A percentile compares a stretch with the other conserved stretches of the same genome.
These are phyloP conservation scores for Populus ilicifolia DNA, from an alignment of 345 rosid species.

Conservation along the genomic window DNA sequence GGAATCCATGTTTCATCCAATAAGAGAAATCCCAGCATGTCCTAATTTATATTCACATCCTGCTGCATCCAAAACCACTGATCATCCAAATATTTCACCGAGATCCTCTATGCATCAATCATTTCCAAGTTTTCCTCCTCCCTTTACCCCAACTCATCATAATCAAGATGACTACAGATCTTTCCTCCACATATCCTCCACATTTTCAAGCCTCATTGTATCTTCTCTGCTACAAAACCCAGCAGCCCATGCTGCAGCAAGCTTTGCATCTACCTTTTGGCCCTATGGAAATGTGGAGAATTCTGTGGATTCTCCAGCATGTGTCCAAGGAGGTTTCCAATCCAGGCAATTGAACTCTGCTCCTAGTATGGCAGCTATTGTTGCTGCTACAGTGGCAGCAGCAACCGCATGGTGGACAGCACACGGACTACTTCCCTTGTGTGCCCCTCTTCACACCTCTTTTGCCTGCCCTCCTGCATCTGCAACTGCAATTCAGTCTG, in stretches of 20 bases:
- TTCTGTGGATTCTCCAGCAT: conserved; percentile 48
- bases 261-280: conserved; percentile 74
- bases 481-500: conserved; percentile 37
- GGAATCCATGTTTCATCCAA: conserved; percentile 46
- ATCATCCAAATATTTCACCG: conserved; percentile 38
- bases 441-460: conserved; percentile 60
- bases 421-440: conserved; percentile 74
- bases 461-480: conserved; percentile 50
- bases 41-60: conserved; percentile 39
- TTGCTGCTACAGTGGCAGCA: conserved; percentile 90
- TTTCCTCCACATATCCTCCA: conserved; percentile 64
- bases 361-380: conserved; percentile 68
- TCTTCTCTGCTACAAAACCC: conserved; percentile 80
- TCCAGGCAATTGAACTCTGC: conserved; percentile 44
- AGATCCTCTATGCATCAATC: conserved; percentile 39
- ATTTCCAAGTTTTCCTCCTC: conserved; percentile 52
- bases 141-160: conserved; percentile 39
- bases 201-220: conserved; percentile 65
- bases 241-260: conserved; percentile 78
- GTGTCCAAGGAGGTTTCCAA: conserved; percentile 37
- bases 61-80: conserved; percentile 53
- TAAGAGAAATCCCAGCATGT: conserved; percentile 43
- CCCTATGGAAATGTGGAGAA: conserved; percentile 55
- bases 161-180: conserved; percentile 64
- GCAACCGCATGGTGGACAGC: conserved; percentile 99